Conservation (phyloP, 768 basidiomycete species). For the Agaricus blazei region DNA sequence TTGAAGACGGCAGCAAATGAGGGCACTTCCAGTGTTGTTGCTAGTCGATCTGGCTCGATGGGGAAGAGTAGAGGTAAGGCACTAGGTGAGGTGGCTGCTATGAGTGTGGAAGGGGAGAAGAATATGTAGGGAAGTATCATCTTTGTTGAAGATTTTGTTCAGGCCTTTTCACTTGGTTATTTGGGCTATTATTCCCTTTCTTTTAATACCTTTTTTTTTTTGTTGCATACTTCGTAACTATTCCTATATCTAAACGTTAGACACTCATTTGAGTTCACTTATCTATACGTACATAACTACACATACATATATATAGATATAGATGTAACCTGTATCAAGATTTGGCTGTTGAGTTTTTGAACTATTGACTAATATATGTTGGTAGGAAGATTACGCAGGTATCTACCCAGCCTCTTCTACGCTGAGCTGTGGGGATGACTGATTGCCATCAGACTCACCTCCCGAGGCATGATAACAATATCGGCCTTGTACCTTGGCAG, state of each 20-base stretch:
- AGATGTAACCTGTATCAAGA: no score
- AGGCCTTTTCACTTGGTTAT: not conserved
- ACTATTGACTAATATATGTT: no score
- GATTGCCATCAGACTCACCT: no score
- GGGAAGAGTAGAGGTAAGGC: slow-evolving; percentile 3
- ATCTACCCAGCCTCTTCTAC: no score
- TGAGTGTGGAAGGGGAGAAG: slow-evolving; percentile 10
- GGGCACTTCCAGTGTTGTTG: not conserved
- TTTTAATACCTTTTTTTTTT: not conserved
- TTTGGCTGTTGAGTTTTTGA: not conserved
- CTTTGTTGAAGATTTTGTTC: not conserved
- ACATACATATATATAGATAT: not conserved
- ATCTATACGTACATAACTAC: not conserved
- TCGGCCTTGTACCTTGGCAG: no score
- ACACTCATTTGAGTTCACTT: not conserved
- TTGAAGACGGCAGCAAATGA: not conserved
- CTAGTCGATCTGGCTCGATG: not conserved
- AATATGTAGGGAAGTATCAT: not conserved
- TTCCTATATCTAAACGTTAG: not conserved
- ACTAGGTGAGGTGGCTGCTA: slow-evolving; percentile 11
- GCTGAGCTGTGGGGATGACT: no score
- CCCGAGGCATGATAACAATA: no score
- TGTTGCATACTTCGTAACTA: not conserved
- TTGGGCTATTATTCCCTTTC: not conserved
- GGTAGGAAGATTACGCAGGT: no score